Conservation (phyloP, 768 basidiomycete species). For the Infundibulicybe gibba region DNA sequence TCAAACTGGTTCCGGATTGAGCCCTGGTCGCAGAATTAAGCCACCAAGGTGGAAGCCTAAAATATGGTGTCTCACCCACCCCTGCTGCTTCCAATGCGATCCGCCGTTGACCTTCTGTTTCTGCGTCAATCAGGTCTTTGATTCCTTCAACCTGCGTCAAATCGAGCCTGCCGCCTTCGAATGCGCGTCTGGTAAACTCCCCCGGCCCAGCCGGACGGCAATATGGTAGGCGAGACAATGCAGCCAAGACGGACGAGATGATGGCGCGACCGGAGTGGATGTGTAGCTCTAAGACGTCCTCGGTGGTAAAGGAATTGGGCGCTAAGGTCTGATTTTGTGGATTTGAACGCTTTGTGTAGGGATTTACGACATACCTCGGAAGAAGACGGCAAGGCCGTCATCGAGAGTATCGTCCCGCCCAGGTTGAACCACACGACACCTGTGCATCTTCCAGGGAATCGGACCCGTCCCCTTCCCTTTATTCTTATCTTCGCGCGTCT, state of each 20-base stretch:
- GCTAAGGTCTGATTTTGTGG: conserved; percentile 33
- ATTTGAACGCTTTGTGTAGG: conserved; percentile 1
- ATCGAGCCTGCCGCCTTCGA: conserved; percentile 77
- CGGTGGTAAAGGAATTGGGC: conserved; percentile 79
- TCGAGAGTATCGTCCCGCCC: conserved; percentile 61
- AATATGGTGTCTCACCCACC: conserved; percentile 38
- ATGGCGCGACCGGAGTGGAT: conserved; percentile 85
- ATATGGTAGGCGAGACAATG: conserved; percentile 56
- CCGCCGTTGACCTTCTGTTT: conserved; percentile 79
- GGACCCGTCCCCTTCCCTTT: conserved; percentile 26
- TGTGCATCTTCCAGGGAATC: conserved; percentile 63
- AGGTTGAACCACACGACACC: conserved; percentile 68
- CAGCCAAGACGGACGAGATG: conserved; percentile 62
- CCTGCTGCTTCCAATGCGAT: conserved; percentile 66
- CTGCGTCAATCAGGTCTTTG: conserved; percentile 83
- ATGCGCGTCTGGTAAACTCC: conserved; percentile 86
- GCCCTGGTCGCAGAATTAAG: conserved; percentile 47
- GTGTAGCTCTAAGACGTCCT: conserved; percentile 82
- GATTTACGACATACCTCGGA: conserved; percentile 50
- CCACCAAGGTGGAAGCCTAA: neutral
- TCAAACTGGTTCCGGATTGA: conserved; percentile 56
- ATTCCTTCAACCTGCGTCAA: conserved; percentile 88
- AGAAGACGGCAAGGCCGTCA: conserved; percentile 79
- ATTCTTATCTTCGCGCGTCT: neutral
- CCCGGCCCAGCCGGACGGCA: conserved; percentile 82